phyloP scores from a whole-genome alignment of 2,329 filamentous ascomycete genomes.

The Colletotrichum cordylinicola region DNA sequence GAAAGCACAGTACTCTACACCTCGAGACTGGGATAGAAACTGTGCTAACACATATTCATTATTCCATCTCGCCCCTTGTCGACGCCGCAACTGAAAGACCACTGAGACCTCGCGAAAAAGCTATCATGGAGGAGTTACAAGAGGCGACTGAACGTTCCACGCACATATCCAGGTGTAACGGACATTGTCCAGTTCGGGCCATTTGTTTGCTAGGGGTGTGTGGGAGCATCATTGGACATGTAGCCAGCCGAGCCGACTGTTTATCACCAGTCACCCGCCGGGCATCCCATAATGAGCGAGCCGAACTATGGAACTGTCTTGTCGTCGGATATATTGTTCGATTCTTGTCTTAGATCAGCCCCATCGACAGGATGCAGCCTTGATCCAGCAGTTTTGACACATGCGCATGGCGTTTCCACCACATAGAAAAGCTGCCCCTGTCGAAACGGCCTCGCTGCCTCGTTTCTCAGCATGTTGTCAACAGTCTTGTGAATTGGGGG shows the following conservation, averaged over 20 bases:
- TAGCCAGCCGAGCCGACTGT: neutral
- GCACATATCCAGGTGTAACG: neutral
- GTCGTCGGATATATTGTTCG: neutral
- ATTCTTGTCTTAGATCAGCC: conserved; percentile 1
- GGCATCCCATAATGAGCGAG: neutral
- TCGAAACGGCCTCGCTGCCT: neutral
- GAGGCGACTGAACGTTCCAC: conserved; percentile 1
- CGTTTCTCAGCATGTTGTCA: neutral
- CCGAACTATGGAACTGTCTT: neutral
- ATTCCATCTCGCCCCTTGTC: neutral
- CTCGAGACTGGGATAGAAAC: neutral
- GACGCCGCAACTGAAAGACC: neutral
- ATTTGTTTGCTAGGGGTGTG: neutral
- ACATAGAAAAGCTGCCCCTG: neutral
- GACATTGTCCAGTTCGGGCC: neutral
- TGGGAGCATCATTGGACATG: neutral
- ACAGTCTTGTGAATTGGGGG: neutral
- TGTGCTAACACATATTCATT: neutral
- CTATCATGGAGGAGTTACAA: neutral
- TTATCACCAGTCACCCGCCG: neutral
- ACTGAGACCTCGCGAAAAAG: neutral
- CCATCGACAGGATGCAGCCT: neutral
- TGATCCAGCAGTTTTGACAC: neutral
- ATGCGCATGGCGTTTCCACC: neutral
- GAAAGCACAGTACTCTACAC: neutral